Evolutionary conservation across 495 filamentous ascomycete genomes (phyloP).

Genomic region (Aspergillus campestris): DNA sequence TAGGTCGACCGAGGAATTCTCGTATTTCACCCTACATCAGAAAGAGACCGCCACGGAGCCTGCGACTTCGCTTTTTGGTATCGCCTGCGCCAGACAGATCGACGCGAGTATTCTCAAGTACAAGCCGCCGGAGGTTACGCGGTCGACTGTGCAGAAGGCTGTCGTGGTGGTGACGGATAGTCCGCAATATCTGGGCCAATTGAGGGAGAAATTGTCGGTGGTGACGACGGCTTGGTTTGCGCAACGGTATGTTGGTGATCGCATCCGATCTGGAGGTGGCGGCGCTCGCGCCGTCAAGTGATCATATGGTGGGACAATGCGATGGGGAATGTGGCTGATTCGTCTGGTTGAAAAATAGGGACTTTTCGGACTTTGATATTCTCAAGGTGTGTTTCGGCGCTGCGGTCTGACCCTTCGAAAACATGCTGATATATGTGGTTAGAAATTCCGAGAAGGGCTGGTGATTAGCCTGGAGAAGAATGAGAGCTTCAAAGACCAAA

Average conservation of each 20-base stretch:
- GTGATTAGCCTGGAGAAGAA: conserved; percentile 54
- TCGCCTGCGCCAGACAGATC: conserved; percentile 88
- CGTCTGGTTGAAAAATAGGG: conserved; percentile 30
- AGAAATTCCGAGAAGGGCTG: conserved; percentile 88
- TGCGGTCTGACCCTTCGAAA: neutral
- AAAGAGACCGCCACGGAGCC: conserved; percentile 47
- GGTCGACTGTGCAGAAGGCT: conserved; percentile 95
- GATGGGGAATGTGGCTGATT: conserved; percentile 11
- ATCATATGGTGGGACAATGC: too few relatives aligned
- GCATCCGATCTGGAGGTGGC: too few relatives aligned
- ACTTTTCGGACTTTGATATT: conserved; percentile 67
- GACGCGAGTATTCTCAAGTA: conserved; percentile 68
- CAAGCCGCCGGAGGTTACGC: conserved; percentile 79
- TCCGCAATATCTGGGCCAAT: conserved; percentile 68
- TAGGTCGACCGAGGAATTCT: conserved; percentile 88
- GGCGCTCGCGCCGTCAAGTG: too few relatives aligned
- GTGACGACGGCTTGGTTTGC: conserved; percentile 96
- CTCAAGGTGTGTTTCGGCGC: conserved; percentile 45
- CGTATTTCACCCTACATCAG: conserved; percentile 88
- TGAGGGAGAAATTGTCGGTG: conserved; percentile 75
- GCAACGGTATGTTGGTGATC: conserved; percentile 61
- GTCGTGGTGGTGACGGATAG: conserved; percentile 94
- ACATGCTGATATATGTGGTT: conserved; percentile 19
- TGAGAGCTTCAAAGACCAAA: conserved; percentile 73
- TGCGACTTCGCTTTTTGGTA: conserved; percentile 89